Percentiles rank a stretch among this genome's conserved stretches.
Evolutionary conservation across 176 grass and related monocot genomes (phyloP).

Genomic region (Musa schizocarpa): DNA sequence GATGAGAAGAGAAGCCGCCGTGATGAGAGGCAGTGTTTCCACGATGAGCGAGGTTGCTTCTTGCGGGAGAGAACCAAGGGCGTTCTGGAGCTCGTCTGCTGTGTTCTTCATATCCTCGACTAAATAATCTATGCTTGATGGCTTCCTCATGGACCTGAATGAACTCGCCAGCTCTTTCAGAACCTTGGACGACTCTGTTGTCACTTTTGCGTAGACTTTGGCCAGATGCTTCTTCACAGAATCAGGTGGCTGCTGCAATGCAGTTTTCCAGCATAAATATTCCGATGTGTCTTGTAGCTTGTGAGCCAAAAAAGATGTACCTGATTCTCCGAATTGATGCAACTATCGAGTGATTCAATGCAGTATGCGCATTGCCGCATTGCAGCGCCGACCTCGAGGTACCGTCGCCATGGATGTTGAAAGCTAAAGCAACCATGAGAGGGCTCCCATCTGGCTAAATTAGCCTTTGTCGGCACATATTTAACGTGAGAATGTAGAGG

Average conservation of each 20-base stretch:
- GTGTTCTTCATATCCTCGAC: constrained; percentile 57
- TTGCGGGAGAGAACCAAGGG: constrained; percentile 43
- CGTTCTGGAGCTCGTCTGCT: constrained; percentile 63
- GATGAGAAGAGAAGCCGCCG: constrained; percentile 55
- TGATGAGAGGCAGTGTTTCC: constrained; percentile 62
- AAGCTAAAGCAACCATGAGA: constrained; percentile 66
- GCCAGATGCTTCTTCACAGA: constrained; percentile 37
- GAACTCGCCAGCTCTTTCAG: constrained; percentile 56
- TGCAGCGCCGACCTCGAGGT: constrained; percentile 53
- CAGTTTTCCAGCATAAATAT: too few relatives aligned
- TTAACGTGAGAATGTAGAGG: background rate
- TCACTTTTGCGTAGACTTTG: constrained; percentile 40
- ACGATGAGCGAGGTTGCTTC: constrained; percentile 16
- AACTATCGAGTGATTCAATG: constrained; percentile 58
- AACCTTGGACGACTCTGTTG: constrained; percentile 34
- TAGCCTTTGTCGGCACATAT: constrained; percentile 20
- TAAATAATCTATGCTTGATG: constrained; percentile 35
- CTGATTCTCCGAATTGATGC: constrained; percentile 39
- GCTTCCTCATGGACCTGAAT: constrained; percentile 38
- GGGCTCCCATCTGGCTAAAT: constrained; percentile 89
- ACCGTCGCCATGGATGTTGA: constrained; percentile 70
- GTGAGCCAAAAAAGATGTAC: background rate
- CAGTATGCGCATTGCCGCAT: constrained; percentile 89
- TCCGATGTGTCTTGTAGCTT: background rate
- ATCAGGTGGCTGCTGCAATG: constrained; percentile 24